Evolutionary conservation across 495 filamentous ascomycete species (phyloP), one percentile per base, ranked within the genome.

Genomic region (Aspergillus olivimuriae): DNA sequence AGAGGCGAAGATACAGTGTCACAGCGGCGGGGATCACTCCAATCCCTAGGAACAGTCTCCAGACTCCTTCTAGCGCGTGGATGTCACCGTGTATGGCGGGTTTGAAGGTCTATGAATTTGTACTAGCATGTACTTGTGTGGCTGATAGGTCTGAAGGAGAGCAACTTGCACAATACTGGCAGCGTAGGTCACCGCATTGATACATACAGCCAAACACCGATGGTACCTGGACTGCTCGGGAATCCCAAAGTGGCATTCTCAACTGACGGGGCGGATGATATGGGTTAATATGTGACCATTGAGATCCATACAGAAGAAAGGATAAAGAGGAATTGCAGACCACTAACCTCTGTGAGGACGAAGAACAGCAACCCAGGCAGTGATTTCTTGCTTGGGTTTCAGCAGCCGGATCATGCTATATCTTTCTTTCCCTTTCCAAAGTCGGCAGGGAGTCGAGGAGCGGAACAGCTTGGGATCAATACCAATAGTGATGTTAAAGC

Each of bases 21-120:
- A 55, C 43, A 0, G 37, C 18, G 15, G 52, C 47, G 3, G 46
- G 46, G 4, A 50, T 24, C 11, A 53, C 53, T 24, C 50, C 46
- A 34, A 53, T 48, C 4, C 50, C 51, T 21, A 55, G 30, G 14
- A 51, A 32, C 20, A 55, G 32, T 26, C 52, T 48, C 48, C 47
- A 51, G 15, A 55, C 44, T 44, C 52, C 51, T 41, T 51, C 52
- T 8, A 31, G 50, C 47, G 24, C 50, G 48, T 10, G 50, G 47
- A 32, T 28, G 11, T 28, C 24, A 28, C 11, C 11, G 24, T 28
- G 11, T 5, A 28, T 28, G 24, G 24, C 24, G 5, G 24, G 11
- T 11, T 28, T 28, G 24, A 28, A 28, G 24, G 24, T n/a, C n/a
- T n/a, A n/a, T n/a, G n/a, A n/a, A n/a, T n/a, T n/a, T n/a, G n/a